Base-by-base conservation (phyloP, 2,329 filamentous ascomycete species). In the Geoglossum cookeanum region DNA sequence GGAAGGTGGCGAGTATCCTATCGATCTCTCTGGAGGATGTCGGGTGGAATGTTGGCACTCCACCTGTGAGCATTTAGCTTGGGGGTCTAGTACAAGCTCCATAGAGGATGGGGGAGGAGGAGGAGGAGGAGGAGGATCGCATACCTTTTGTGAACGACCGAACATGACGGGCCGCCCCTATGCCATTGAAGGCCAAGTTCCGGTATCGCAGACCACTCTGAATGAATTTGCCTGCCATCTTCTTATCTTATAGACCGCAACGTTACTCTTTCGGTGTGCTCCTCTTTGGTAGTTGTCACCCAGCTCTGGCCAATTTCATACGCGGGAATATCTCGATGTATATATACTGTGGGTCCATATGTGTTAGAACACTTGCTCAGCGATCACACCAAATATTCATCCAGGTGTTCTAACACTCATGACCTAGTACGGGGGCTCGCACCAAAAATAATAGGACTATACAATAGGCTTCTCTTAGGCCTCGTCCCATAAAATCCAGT, bases 1-100 rank as follows among this genome's bases (percentile, higher is more conserved):
- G 78, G 64, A 84, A 74, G 27, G 64, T 67, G 45, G 68, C 65
- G 60, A 85, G 75, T 35, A 75, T 64, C 11, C 66, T 58, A 65
- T 83, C 75, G 59, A 85, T 74, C 57, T 78, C 70, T 27, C 71
- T 61, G 48, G 76, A 75, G 13, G 76, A 77, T 3, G 78, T 75
- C 56, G 72, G 70, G 6, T 69, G 65, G 64, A 82, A 82, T 58
- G 66, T 66, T 9, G 62, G 58, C 30, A 67, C 64, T 32, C 67
- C 60, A 54, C 58, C 61, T 63, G 22, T 47, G 44, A 55, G 4
- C 4, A 42, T 52, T 2, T 48, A 22, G 7, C n/a, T 42, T 39
- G 42, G 42, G 32, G n/a, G 11, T 35, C 33, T n/a, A 15, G 30
- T 13, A 35, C 30, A 30, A 13, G 3, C 33, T 11, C n/a, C 30